Evolutionary conservation across 768 basidiomycete genomes (phyloP).

Genomic region (Leucogyrophana mollusca): DNA sequence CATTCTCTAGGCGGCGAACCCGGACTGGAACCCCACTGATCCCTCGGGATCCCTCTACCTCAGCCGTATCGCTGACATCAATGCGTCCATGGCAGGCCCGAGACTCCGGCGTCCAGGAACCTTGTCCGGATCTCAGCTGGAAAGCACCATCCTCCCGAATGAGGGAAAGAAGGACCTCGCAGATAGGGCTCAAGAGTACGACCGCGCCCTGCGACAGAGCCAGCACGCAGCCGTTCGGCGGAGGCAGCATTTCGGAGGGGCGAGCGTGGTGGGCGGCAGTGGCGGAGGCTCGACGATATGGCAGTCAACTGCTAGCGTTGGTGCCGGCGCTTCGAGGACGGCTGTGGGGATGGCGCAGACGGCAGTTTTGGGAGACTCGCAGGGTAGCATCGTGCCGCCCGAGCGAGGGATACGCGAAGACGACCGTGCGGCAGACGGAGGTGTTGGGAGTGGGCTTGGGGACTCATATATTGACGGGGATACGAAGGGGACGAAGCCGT

Average conservation of each 20-base stretch:
- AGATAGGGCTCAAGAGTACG: constrained; percentile 71
- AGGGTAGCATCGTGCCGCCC: constrained; percentile 44
- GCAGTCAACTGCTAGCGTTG: constrained; percentile 39
- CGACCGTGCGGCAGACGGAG: constrained; percentile 51
- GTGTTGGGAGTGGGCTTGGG: constrained; percentile 58
- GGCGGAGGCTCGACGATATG: constrained; percentile 49
- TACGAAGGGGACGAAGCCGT: constrained; percentile 37
- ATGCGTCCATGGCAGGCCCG: too few species aligned
- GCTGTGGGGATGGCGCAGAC: constrained; percentile 62
- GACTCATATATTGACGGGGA: constrained; percentile 77
- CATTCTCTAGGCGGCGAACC: constrained; percentile 79
- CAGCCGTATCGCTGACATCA: constrained; percentile 74
- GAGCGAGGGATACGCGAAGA: constrained; percentile 36
- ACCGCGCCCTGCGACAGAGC: constrained; percentile 71
- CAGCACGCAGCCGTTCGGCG: constrained; percentile 50
- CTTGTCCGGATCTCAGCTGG: constrained; percentile 24
- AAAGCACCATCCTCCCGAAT: constrained; percentile 27
- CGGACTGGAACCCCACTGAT: constrained; percentile 93
- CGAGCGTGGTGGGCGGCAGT: constrained; percentile 34
- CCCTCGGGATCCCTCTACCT: constrained; percentile 90
- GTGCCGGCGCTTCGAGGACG: constrained; percentile 44
- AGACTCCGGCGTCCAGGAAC: constrained; percentile 40
- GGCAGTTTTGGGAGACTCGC: constrained; percentile 74
- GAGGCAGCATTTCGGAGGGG: constrained; percentile 28
- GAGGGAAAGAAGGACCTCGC: constrained; percentile 36